Evolutionary conservation across 345 rosid genomes (phyloP), one percentile per base, ranked within the genome.

Genomic region (Theobroma cacao): DNA sequence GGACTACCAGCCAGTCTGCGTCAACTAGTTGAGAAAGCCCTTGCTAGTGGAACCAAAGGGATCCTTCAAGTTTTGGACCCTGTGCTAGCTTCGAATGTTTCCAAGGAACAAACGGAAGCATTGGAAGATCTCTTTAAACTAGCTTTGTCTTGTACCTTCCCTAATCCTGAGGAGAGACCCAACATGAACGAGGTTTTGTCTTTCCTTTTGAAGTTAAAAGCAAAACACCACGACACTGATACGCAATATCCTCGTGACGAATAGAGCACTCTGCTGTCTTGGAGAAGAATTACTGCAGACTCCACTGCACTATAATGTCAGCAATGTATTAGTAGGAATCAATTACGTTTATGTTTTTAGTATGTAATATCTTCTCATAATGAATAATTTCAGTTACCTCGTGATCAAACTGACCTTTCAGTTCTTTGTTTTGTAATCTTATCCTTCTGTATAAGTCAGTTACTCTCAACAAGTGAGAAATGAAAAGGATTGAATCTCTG

Each of bases 121-220:
- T 10, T 88, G 36, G 77, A 71, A 56, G 79, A 77, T 58, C 81
- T 90, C 33, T 72, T 89, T 43, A 85, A 90, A 83, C 87, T 93
- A 22, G 89, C 91, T 47, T 80, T 90, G 86, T 76, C 36, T 65
- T 93, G 98, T 50, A 88, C 97, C 79, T 79, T 68, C 55, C 73
- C 88, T 13, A 82, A 88, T 75, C 98, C 98, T 6, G 92, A 89
- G 58, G 88, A 88, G 75, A 82, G 97, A 50, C 92, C 94, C 0
- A 65, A 80, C 75, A 84, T 91, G 87, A 89, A 89, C 20, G 88
- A 87, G 79, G 93, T 93, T 22, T 50, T 89, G 80, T 67, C 90
- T 26, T 81, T 64, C 69, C 90, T 95, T 30, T 13, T 73, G 75
- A 93, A 90, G 81, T 68, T 91, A 20, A 84, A 76, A 81, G 75